These are phyloP conservation scores for Monosporascus sp. DNA, from an alignment of 2,329 filamentous ascomycete species.

Conservation along the genomic window DNA sequence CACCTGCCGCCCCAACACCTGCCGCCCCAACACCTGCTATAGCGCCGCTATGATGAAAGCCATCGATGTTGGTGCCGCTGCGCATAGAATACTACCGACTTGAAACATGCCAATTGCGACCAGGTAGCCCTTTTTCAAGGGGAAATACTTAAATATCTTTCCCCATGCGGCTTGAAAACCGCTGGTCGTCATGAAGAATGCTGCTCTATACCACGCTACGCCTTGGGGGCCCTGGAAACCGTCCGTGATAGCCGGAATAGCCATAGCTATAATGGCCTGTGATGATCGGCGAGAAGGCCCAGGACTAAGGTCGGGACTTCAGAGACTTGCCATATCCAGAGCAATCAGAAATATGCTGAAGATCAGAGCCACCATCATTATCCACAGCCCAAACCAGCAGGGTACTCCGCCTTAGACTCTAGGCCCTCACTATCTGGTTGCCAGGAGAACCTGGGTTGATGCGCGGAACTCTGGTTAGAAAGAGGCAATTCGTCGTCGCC, in stretches of 20 bases:
- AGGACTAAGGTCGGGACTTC: not conserved
- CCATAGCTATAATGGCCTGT: slow-evolving; percentile 51
- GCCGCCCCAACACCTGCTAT: slow-evolving; percentile 28
- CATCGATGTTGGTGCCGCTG: not conserved
- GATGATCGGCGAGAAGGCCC: not conserved
- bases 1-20: slow-evolving; percentile 24
- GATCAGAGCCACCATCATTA: slow-evolving; percentile 42
- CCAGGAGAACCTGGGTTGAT: too few species aligned
- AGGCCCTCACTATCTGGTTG: too few species aligned
- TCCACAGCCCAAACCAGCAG: slow-evolving; percentile 32
- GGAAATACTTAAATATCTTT: slow-evolving; percentile 42
- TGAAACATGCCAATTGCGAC: slow-evolving; percentile 11
- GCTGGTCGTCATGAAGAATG: slow-evolving; percentile 45
- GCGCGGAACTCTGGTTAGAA: too few species aligned
- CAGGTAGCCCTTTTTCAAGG: slow-evolving; percentile 12
- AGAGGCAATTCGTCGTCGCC: too few species aligned
- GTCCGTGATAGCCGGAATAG: slow-evolving; percentile 51
- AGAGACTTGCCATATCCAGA: slow-evolving; percentile 37
- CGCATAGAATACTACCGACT: slow-evolving; percentile 10
- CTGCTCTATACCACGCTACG: slow-evolving; percentile 55
- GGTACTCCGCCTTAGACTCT: slow-evolving; percentile 26
- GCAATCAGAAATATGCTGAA: slow-evolving; percentile 45
- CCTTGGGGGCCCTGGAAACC: slow-evolving; percentile 47
- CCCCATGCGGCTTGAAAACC: slow-evolving; percentile 41
- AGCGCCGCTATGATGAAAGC: slow-evolving; percentile 27